Base-by-base conservation (phyloP, 106 monocot genomes). In the Dendrobium nobile region DNA sequence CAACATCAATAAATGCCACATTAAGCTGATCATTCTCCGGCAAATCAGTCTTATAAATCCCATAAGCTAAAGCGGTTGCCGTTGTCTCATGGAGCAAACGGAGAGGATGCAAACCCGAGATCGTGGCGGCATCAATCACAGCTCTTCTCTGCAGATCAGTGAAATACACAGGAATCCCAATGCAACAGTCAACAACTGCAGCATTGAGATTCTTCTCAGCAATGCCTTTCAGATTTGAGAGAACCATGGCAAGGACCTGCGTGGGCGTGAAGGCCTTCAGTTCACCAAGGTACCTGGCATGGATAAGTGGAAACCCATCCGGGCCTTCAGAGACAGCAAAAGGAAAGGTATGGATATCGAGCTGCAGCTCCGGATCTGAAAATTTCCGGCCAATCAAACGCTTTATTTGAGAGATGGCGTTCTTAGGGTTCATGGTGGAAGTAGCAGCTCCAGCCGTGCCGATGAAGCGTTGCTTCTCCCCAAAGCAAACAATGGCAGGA, bases 91-190 rank as follows among this genome's bases (percentile, higher is more conserved):
- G 89, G 9, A 92, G 64, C 81, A 92, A 47, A n/a, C 67, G 59
- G 41, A 79, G 79, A 73, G 92, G 92, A 64, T 86, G 83, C 70
- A 89, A 22, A 11, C 92, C 92, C 8, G 89, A 89, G 43, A 92
- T 89, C 0, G 79, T 22, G 2, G 88, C 89, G 40, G 92, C 92
- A 86, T 92, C 84, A 17, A 89, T 47, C 20, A 89, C 80, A 11
- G 87, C 87, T 75, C 92, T 55, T 77, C 92, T 82, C 84, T 92
- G 92, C 5, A 89, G 75, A 79, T 92, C 92, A 45, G 87, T 89
- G 79, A 89, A 92, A 76, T 92, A 88, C 2, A 75, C 88, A 77
- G 86, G 28, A 82, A 84, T 73, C 33, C 51, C 42, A 8, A 73
- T 89, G 77, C 89, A 87, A 47, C 92, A 92, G 73, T 92, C 92